Conservation (phyloP, 768 basidiomycete species). For the Pleurotus eryngii region DNA sequence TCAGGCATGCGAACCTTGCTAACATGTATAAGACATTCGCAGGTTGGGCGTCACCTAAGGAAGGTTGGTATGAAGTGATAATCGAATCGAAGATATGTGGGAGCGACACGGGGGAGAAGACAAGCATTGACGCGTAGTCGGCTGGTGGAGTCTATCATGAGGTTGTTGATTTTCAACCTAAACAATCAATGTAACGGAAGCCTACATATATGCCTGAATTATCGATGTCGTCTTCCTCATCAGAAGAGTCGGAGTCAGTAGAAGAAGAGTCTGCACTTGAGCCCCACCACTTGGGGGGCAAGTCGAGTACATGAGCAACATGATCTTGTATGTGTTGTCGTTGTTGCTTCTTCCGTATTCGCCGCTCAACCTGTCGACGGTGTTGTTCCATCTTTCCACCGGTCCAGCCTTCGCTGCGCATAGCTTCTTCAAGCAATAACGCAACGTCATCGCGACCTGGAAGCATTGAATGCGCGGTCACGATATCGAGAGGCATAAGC, state of each 20-base stretch:
- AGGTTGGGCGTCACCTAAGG: conserved; percentile 74
- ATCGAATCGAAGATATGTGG: conserved; percentile 79
- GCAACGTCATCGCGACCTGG: conserved; percentile 85
- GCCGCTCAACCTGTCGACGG: conserved; percentile 57
- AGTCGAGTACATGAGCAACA: conserved; percentile 53
- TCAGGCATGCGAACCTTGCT: conserved; percentile 87
- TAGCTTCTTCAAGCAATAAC: conserved; percentile 83
- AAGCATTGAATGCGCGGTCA: conserved; percentile 77
- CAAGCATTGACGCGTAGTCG: conserved; percentile 88
- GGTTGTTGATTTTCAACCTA: conserved; percentile 12
- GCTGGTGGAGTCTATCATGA: conserved; percentile 60
- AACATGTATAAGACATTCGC: conserved; percentile 91
- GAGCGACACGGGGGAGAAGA: conserved; percentile 79
- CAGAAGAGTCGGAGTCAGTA: conserved; percentile 37
- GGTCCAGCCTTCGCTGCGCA: conserved; percentile 82
- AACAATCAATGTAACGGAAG: conserved; percentile 5
- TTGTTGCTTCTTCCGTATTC: conserved; percentile 47
- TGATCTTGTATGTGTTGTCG: conserved; percentile 55
- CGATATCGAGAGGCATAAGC: conserved; percentile 85
- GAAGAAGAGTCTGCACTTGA: conserved; percentile 33
- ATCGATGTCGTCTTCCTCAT: conserved; percentile 45
- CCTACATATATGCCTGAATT: conserved; percentile 45
- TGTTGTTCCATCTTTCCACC: conserved; percentile 73
- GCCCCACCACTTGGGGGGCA: conserved; percentile 67
- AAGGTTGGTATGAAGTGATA: conserved; percentile 71